Evolutionary conservation across 495 filamentous ascomycete species (phyloP), one percentile per base, ranked within the genome.

Genomic region (Sordaria brevicollis): DNA sequence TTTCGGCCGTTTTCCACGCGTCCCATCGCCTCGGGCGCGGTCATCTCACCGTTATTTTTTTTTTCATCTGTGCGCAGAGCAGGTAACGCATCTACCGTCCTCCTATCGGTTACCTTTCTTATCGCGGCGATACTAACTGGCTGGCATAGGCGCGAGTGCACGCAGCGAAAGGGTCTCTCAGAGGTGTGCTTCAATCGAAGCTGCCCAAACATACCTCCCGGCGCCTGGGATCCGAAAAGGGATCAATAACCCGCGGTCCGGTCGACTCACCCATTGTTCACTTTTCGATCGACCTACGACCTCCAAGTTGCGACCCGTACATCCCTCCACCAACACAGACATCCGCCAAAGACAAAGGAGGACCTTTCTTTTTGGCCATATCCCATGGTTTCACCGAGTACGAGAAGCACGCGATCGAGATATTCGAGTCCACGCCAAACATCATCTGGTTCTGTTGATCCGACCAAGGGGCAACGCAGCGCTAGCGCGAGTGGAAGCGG

Each of bases 401-500:
- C 73, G 71, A 79, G 80, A 77, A 70, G 83, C 19, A 77, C 80
- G 65, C 81, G 81, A 79, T 87, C 85, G 74, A 83, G 87, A 17
- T 83, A 80, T 65, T 85, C 87, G 70, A 89, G 86, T 69, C 88
- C 88, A 15, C 79, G 83, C 66, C 75, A 77, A 62, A 74, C 75
- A 6, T 70, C 80, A 35, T 79, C 77, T 35, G 76, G 72, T 72
- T 79, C 78, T 76, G 74, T 76, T 71, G 77, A 79, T 65, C 35
- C 80, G 41, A 69, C 73, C 69, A 71, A 67, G 72, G 67, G 33
- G 76, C 70, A 34, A 29, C 38, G 71, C 54, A 62, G 35, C 21
- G 33, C 36, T 71, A 36, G 49, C 49, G 49, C 25, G 49, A 62
- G 49, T 62, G 49, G 49, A 13, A 62, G 49, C 29, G 43, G 43